Conservation (phyloP, 768 basidiomycete genomes). For the Termitomyces sp. region DNA sequence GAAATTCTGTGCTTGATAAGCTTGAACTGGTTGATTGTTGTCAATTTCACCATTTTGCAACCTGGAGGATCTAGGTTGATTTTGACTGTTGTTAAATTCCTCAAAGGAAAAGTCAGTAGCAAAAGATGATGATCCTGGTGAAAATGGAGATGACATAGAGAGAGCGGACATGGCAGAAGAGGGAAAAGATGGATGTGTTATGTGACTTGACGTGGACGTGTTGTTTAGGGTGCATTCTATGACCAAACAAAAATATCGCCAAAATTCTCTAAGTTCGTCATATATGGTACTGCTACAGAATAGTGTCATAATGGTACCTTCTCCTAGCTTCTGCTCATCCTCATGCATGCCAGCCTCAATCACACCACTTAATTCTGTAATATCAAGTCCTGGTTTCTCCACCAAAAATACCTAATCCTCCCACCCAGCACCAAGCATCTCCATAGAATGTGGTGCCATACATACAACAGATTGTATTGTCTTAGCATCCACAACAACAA, state of each 20-base stretch:
- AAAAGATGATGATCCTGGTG: not conserved
- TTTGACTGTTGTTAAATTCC: not conserved
- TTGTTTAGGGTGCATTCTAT: too few relatives aligned
- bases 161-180: too few relatives aligned
- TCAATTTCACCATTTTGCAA: not conserved
- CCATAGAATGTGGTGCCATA: not conserved
- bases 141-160: not conserved
- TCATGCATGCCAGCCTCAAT: not conserved
- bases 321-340: not conserved
- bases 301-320: not conserved
- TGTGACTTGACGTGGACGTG: too few relatives aligned
- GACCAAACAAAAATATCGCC: too few relatives aligned
- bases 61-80: not conserved
- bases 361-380: conserved; percentile 13
- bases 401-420: conserved; percentile 16
- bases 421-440: conserved; percentile 17
- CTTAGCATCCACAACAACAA: conserved; percentile 1
- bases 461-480: conserved; percentile 2
- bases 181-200: too few relatives aligned
- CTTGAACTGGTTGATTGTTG: not conserved
- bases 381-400: conserved; percentile 19
- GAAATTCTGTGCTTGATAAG: not conserved
- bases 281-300: too few relatives aligned
- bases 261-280: too few relatives aligned
- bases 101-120: not conserved